A percentile compares a stretch with the other conserved stretches of the same genome.
Evolutionary conservation across 129 eudicot species (phyloP).

Genomic region (Oenanthe sinensis): DNA sequence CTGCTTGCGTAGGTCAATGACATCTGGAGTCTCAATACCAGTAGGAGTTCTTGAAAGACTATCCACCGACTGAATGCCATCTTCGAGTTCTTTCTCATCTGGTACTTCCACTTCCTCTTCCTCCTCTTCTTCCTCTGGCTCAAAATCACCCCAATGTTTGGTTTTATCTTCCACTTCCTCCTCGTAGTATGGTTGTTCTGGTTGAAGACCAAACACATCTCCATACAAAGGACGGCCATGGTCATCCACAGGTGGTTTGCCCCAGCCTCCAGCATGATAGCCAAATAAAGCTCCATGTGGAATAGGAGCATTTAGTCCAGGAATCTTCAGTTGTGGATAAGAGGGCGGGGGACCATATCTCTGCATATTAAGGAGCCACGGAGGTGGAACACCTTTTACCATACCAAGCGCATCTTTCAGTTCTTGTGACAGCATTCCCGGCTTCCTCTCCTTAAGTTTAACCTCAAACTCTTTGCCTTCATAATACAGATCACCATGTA

Average conservation of each 20-base stretch:
- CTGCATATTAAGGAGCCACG: slow-evolving; percentile 98
- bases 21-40: slow-evolving; percentile 98
- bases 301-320: slow-evolving; percentile 94
- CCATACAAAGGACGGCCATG: slow-evolving; percentile 87
- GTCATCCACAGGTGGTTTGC: slow-evolving; percentile 99
- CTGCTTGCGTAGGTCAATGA: slow-evolving; percentile 89
- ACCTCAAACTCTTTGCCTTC: too few species aligned
- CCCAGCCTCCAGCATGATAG: slow-evolving; percentile 97
- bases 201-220: slow-evolving; percentile 82
- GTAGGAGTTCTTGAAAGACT: slow-evolving; percentile 95
- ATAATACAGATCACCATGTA: slow-evolving; percentile 86
- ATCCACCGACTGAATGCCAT: slow-evolving; percentile 84
- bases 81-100: slow-evolving; percentile 78
- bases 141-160: slow-evolving; percentile 96
- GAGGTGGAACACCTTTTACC: too few species aligned
- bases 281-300: slow-evolving; percentile 91
- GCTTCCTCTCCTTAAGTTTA: slow-evolving; percentile 83
- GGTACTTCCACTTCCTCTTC: slow-evolving; percentile 77
- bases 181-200: slow-evolving; percentile 70
- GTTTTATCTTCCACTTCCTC: slow-evolving; percentile 91
- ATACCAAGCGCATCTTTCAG: too few species aligned
- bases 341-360: slow-evolving; percentile 99
- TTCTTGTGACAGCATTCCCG: too few species aligned
- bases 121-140: slow-evolving; percentile 86
- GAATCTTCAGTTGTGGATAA: slow-evolving; percentile 84